Conservation (phyloP, 768 basidiomycete species). For the Agrocybe chaxingu region DNA sequence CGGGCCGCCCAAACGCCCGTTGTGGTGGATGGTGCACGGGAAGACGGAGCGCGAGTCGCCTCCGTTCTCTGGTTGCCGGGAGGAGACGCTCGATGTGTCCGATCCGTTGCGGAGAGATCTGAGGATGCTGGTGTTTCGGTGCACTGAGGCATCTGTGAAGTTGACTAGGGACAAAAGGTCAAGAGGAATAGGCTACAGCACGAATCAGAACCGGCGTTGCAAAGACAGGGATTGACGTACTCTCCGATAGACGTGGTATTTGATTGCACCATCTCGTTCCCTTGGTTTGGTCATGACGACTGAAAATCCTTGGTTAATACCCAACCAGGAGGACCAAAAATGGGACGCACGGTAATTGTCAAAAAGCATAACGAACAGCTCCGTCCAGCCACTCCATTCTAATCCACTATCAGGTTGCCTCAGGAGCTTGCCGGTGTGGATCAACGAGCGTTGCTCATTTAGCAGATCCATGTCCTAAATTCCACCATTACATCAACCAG, state of each 20-base stretch:
- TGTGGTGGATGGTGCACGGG: conserved; percentile 86
- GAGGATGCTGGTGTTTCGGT: conserved; percentile 64
- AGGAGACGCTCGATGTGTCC: conserved; percentile 19
- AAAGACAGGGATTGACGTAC: conserved; percentile 37
- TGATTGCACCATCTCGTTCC: conserved; percentile 69
- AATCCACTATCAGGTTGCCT: conserved; percentile 81
- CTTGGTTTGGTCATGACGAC: conserved; percentile 84
- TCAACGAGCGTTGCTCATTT: conserved; percentile 78
- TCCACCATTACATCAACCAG: not conserved
- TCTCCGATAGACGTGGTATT: conserved; percentile 75
- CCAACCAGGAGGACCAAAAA: conserved; percentile 5
- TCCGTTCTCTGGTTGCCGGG: conserved; percentile 19
- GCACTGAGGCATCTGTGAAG: conserved; percentile 73
- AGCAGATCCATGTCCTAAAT: conserved; percentile 81
- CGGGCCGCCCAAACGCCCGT: conserved; percentile 79
- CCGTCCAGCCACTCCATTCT: conserved; percentile 78
- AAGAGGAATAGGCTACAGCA: conserved; percentile 79
- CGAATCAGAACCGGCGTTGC: conserved; percentile 23
- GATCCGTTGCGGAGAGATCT: conserved; percentile 53
- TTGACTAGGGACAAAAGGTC: conserved; percentile 82
- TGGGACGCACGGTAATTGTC: conserved; percentile 92
- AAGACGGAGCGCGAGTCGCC: conserved; percentile 73
- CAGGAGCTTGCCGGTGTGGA: conserved; percentile 77
- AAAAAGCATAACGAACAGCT: conserved; percentile 85
- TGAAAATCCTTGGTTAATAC: conserved; percentile 23